Percentiles rank a stretch among this genome's conserved stretches.
phyloP scores from a whole-genome alignment of 495 filamentous ascomycete genomes.

The Aspergillus incahuasiensis region DNA sequence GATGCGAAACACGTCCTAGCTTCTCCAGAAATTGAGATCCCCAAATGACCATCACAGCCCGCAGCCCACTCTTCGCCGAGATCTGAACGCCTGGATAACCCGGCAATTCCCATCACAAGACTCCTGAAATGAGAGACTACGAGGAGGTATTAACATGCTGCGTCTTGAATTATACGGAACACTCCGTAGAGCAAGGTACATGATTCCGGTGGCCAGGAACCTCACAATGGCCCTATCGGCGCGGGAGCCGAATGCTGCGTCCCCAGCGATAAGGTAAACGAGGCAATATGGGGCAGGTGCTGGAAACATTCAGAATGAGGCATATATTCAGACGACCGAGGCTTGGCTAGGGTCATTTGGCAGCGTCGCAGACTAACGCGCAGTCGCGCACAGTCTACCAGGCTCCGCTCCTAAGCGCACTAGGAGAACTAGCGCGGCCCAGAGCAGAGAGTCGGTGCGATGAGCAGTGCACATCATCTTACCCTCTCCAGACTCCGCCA shows the following conservation, averaged over 20 bases:
- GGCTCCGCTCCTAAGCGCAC: not conserved
- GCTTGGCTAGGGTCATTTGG: not conserved
- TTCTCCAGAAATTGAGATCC: conserved; percentile 8
- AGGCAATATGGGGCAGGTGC: not conserved
- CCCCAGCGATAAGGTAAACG: not conserved
- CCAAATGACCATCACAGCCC: not conserved
- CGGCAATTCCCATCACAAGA: conserved; percentile 1
- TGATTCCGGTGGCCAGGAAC: not conserved
- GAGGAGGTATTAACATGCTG: not conserved
- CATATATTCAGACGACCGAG: conserved; percentile 1
- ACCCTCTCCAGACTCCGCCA: conserved; percentile 16
- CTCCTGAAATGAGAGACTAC: not conserved
- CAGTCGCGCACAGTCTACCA: not conserved
- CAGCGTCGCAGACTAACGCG: not conserved
- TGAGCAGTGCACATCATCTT: conserved; percentile 25
- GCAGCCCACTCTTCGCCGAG: not conserved
- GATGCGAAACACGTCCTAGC: conserved; percentile 2
- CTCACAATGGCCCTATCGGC: not conserved
- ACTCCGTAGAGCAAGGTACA: not conserved
- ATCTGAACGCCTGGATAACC: not conserved
- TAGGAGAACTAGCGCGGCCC: conserved; percentile 8
- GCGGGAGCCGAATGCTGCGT: not conserved
- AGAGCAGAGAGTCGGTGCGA: conserved; percentile 10
- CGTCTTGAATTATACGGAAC: not conserved
- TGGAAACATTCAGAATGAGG: not conserved